Percentiles rank a stretch among this genome's conserved stretches.
Evolutionary conservation across 495 filamentous ascomycete species (phyloP).

Genomic region (Podospora conica): DNA sequence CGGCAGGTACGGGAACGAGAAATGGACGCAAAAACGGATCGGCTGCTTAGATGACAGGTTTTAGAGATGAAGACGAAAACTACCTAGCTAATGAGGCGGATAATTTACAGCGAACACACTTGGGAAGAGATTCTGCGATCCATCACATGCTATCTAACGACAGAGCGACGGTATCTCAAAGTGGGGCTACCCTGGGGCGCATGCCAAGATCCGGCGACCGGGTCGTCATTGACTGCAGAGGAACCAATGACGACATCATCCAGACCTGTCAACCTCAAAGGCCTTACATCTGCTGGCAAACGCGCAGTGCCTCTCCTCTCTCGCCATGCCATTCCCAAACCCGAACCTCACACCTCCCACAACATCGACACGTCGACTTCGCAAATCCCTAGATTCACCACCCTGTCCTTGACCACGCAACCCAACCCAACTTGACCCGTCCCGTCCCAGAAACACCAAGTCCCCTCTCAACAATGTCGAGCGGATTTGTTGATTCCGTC

Average conservation of each 20-base stretch:
- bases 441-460: background rate
- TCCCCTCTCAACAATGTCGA: constrained; percentile 15
- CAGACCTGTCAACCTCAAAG: background rate
- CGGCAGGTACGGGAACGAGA: background rate
- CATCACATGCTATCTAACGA: background rate
- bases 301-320: background rate
- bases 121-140: background rate
- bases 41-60: background rate
- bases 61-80: background rate
- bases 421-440: too few species aligned
- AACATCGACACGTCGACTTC: background rate
- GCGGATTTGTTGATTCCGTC: constrained; percentile 24
- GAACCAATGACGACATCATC: constrained; percentile 19
- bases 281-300: background rate
- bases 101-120: background rate
- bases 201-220: background rate
- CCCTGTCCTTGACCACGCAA: background rate
- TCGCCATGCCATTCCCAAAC: background rate
- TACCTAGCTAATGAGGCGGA: background rate
- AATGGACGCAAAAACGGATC: background rate
- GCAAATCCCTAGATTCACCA: background rate
- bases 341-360: background rate
- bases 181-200: background rate
- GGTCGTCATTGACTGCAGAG: background rate
- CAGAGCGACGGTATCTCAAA: background rate